phyloP scores from a whole-genome alignment of 306 rosid genomes.

The Clitoria ternatea region DNA sequence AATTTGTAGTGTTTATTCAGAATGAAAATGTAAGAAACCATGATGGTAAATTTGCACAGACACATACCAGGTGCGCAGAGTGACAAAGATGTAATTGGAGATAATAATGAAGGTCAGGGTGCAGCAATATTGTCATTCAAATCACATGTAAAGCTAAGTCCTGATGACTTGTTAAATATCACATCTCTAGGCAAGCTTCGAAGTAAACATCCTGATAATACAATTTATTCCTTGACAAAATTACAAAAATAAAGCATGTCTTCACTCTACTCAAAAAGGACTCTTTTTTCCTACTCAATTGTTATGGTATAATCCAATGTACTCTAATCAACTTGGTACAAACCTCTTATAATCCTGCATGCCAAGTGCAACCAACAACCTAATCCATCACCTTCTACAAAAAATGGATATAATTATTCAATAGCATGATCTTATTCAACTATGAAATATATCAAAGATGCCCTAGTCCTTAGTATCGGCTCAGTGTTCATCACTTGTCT shows the following conservation, averaged over 20 bases:
- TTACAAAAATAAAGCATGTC: background rate
- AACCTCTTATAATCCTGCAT: too few species aligned
- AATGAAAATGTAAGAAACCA: background rate
- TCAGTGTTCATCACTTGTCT: too few species aligned
- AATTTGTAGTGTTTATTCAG: conserved; percentile 5
- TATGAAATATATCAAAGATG: background rate
- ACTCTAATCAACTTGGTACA: too few species aligned
- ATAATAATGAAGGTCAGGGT: conserved; percentile 95
- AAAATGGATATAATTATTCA: background rate
- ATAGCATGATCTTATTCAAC: background rate
- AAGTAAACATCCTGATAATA: conserved; percentile 72
- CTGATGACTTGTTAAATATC: conserved; percentile 76
- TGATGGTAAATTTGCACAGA: background rate
- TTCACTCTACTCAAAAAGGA: background rate
- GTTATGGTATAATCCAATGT: too few species aligned
- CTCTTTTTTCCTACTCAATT: background rate
- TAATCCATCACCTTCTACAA: background rate
- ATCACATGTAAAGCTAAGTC: conserved; percentile 89
- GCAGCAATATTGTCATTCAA: conserved; percentile 89
- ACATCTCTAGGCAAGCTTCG: conserved; percentile 87
- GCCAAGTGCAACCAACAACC: too few species aligned
- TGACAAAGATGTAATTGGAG: conserved; percentile 73
- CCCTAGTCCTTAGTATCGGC: background rate
- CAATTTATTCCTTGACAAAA: background rate
- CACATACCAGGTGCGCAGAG: conserved; percentile 94